Conservation (phyloP, 192 early-diverging fungal genomes). For the Mortierella claussenii region DNA sequence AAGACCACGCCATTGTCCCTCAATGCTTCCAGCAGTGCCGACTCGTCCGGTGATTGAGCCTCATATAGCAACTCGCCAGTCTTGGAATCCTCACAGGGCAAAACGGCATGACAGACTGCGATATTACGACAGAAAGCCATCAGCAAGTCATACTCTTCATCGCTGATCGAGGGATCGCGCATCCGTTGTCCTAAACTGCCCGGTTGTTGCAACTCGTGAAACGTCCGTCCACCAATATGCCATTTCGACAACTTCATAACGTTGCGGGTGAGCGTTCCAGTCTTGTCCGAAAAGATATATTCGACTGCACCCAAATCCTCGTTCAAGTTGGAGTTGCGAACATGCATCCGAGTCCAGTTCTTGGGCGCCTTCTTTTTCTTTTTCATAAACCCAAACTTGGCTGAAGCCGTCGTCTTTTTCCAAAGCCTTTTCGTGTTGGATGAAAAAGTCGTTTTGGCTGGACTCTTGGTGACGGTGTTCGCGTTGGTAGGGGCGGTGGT, state of each 20-base stretch:
- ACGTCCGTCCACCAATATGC: conserved; percentile 81
- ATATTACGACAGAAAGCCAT: conserved; percentile 65
- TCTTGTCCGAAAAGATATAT: conserved; percentile 91
- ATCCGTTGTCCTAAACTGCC: conserved; percentile 40
- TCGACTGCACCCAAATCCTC: conserved; percentile 96
- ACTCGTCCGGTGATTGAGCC: conserved; percentile 96
- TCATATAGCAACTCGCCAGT: conserved; percentile 84
- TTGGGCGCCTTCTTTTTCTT: conserved; percentile 44
- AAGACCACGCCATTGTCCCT: conserved; percentile 54
- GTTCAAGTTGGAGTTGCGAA: conserved; percentile 69
- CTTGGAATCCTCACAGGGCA: conserved; percentile 80
- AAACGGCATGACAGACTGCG: conserved; percentile 94
- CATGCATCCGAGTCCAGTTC: conserved; percentile 53
- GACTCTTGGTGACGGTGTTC: conserved; percentile 3
- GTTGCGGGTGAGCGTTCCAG: conserved; percentile 74
- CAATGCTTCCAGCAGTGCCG: conserved; percentile 77
- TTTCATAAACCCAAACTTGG: conserved; percentile 6
- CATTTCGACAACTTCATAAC: conserved; percentile 79
- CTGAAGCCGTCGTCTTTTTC: conserved; percentile 9
- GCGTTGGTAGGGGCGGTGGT: conserved; percentile 6
- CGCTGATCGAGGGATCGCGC: conserved; percentile 52
- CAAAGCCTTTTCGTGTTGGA: conserved; percentile 33
- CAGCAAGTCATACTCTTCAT: conserved; percentile 58
- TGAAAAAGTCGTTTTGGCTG: too few species aligned
- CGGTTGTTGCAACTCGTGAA: conserved; percentile 59